Conservation (phyloP, 2,329 filamentous ascomycete species). For the Aspergillus sojae region DNA sequence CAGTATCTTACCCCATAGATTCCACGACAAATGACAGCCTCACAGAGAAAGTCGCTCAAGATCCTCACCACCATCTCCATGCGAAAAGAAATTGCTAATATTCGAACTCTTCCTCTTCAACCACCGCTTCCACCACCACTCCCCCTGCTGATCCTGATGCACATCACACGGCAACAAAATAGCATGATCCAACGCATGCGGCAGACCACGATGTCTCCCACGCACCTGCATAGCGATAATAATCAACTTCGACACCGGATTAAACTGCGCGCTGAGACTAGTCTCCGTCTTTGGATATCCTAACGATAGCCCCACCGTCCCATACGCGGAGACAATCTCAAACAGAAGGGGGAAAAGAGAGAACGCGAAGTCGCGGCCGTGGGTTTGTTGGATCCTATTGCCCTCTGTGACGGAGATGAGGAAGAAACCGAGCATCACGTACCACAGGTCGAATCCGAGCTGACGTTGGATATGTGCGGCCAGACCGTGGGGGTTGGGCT, state of each 20-base stretch:
- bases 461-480: conserved; percentile 86
- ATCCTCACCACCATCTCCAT: neutral
- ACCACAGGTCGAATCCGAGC: conserved; percentile 95
- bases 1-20: no score
- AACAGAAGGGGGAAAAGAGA: conserved; percentile 71
- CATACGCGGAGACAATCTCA: conserved; percentile 84
- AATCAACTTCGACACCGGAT: conserved; percentile 64
- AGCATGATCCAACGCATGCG: conserved; percentile 67
- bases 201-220: conserved; percentile 63
- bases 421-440: conserved; percentile 88
- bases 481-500: conserved; percentile 67
- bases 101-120: conserved; percentile 15
- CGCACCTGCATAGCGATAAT: conserved; percentile 67
- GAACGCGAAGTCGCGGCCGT: conserved; percentile 56
- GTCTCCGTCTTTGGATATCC: conserved; percentile 75
- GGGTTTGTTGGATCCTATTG: conserved; percentile 60
- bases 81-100: conserved; percentile 15
- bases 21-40: neutral
- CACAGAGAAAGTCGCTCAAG: conserved; percentile 29
- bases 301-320: conserved; percentile 84
- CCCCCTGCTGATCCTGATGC: conserved; percentile 11
- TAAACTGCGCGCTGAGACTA: conserved; percentile 79
- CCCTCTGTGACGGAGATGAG: conserved; percentile 87
- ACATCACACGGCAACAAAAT: conserved; percentile 64
- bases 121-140: conserved; percentile 23